Evolutionary conservation across 2,329 filamentous ascomycete genomes (phyloP).

Genomic region (Dendryphion nanum): DNA sequence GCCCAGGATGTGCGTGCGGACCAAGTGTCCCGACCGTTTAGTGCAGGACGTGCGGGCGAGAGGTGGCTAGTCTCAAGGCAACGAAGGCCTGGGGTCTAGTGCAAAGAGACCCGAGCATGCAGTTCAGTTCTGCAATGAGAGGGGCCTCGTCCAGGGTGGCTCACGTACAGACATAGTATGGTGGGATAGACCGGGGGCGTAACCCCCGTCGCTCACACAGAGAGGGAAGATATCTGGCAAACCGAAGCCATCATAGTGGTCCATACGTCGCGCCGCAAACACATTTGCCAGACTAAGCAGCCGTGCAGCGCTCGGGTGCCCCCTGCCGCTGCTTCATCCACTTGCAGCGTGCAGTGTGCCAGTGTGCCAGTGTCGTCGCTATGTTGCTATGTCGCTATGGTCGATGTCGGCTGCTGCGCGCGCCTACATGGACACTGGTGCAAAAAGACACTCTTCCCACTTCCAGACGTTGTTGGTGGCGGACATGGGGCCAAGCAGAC

Average conservation of each 20-base stretch:
- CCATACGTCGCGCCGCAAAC: background rate
- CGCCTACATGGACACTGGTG: constrained; percentile 7
- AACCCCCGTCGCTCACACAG: too few relatives aligned
- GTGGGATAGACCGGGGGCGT: background rate
- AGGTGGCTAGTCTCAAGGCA: constrained; percentile 17
- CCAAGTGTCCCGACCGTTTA: constrained; percentile 41
- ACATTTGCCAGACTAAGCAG: background rate
- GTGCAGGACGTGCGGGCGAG: constrained; percentile 21
- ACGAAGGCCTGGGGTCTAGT: constrained; percentile 23
- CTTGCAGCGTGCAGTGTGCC: constrained; percentile 1
- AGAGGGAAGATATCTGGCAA: too few relatives aligned
- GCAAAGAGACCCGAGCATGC: constrained; percentile 12
- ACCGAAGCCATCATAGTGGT: background rate
- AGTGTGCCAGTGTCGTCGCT: background rate
- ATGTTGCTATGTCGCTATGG: too few relatives aligned
- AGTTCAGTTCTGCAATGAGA: constrained; percentile 15
- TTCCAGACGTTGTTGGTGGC: constrained; percentile 11
- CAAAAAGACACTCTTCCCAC: constrained; percentile 3
- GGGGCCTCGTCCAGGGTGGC: too few relatives aligned
- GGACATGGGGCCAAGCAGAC: constrained; percentile 17
- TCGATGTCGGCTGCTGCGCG: constrained; percentile 7
- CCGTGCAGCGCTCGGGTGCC: background rate
- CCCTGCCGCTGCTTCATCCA: background rate
- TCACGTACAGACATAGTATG: too few relatives aligned
- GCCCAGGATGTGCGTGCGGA: constrained; percentile 27